Evolutionary conservation across 768 basidiomycete genomes (phyloP).

Genomic region (Russula abietina): DNA sequence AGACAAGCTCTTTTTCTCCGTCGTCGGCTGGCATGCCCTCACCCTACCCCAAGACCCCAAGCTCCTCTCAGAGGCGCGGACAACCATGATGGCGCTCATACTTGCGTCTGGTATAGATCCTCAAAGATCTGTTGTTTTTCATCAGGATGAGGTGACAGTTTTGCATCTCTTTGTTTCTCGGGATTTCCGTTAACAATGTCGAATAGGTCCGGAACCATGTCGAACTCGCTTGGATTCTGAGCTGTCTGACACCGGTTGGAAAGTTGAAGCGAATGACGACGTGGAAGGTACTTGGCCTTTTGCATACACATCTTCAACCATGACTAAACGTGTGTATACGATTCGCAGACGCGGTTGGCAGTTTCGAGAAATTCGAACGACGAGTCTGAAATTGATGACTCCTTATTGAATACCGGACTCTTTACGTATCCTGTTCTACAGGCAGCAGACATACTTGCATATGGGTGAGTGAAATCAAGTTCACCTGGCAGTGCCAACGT

Average conservation of each 20-base stretch:
- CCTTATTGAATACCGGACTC: conserved; percentile 73
- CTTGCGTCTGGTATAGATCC: conserved; percentile 85
- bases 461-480: conserved; percentile 48
- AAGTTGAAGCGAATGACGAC: conserved; percentile 88
- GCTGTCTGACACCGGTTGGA: conserved; percentile 77
- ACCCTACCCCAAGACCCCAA: conserved; percentile 84
- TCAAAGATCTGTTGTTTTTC: conserved; percentile 65
- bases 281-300: conserved; percentile 69
- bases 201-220: conserved; percentile 73
- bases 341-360: conserved; percentile 62
- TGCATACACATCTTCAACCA: conserved; percentile 3
- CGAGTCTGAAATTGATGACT: conserved; percentile 76
- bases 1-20: conserved; percentile 72
- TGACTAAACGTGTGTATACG: background rate
- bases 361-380: conserved; percentile 65
- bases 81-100: conserved; percentile 74
- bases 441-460: conserved; percentile 86
- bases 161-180: background rate
- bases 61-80: conserved; percentile 52
- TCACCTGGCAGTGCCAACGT: background rate
- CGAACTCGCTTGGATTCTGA: conserved; percentile 87
- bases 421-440: conserved; percentile 88
- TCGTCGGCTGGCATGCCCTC: conserved; percentile 92
- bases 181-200: conserved; percentile 38
- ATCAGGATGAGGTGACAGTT: conserved; percentile 72